Base-by-base conservation (phyloP, 2,329 filamentous ascomycete genomes). In the Akanthomyces dipterigenus region DNA sequence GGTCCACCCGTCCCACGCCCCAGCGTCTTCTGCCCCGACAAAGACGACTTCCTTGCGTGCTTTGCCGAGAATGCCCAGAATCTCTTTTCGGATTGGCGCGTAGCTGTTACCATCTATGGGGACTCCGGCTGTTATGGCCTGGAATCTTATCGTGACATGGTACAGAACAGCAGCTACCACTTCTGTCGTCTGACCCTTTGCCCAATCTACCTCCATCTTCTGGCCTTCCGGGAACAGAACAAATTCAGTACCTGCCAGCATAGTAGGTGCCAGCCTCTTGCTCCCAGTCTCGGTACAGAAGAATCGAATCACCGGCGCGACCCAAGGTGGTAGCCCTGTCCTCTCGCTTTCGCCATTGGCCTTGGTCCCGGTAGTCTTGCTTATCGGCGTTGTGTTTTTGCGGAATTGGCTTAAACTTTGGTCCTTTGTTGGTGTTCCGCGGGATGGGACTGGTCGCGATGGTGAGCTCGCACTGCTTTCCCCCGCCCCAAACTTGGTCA, bases 231-330 rank as follows among this genome's bases (percentile, higher is more conserved):
- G 77, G 1, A 72, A 70, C 12, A 79, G 67, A 54, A 84, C 80
- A 20, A 77, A 75, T 77, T 88, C 88, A 56, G 92, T 80, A 1
- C 90, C 91, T 0, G 90, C 88, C 54, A 90, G 83, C 0, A 96
- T 82, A 59, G 91, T 89, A 0, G 89, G 88, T 0, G 84, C 85
- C 3, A 92, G 81, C 4, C 78, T 79, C 7, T 82, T 80, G 0
- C 86, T 83, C 1, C 80, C 78, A 11, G 91, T 79, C 26, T 82
- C 80, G 43, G 80, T 80, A 70, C 88, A 57, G 12, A 96, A 73
- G 62, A 81, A 82, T 26, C 88, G 82, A 9, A 91, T 84, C 0
- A 84, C 81, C 1, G 87, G 84, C 69, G 86, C 85, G n/a, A 88
- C 78, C 89, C 90, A 96, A 7, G 76, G 74, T 0, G 87, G 85